Evolutionary conservation across 768 basidiomycete genomes (phyloP).

Genomic region (Cytidiella melzeri): DNA sequence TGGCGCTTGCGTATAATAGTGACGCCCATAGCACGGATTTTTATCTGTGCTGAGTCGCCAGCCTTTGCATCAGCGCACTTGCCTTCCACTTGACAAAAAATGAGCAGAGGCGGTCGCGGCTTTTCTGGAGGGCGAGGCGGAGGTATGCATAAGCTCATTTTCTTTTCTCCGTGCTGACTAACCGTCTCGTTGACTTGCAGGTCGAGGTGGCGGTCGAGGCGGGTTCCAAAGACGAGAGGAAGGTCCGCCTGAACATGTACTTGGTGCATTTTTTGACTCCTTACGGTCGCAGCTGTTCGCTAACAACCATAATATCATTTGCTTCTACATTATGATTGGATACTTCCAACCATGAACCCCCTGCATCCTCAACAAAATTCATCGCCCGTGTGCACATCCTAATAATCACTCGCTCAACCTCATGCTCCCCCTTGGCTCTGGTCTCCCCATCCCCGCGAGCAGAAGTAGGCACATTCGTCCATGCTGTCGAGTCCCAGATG

Average conservation of each 20-base stretch:
- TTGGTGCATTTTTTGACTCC: conserved; percentile 44
- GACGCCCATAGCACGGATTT: too few species aligned
- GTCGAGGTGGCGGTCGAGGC: conserved; percentile 61
- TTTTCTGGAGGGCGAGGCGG: conserved; percentile 40
- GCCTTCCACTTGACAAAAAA: conserved; percentile 21
- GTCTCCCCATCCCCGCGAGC: too few species aligned
- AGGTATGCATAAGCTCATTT: background rate
- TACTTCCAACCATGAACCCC: background rate
- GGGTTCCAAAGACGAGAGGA: conserved; percentile 65
- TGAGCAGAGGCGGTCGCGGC: conserved; percentile 49
- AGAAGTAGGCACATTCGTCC: conserved; percentile 92
- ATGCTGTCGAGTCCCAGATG: conserved; percentile 98
- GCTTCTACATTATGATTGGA: background rate
- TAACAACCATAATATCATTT: too few species aligned
- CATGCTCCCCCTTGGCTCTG: too few species aligned
- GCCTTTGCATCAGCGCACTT: too few species aligned
- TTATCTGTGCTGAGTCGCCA: too few species aligned
- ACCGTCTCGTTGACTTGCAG: conserved; percentile 28
- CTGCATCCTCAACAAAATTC: too few species aligned
- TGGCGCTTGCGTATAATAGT: too few species aligned
- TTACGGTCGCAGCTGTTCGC: too few species aligned
- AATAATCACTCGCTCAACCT: too few species aligned
- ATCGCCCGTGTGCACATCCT: background rate
- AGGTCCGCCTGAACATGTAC: conserved; percentile 75
- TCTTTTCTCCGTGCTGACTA: background rate